Conservation (phyloP, 148 eudicot species). For the Vaccinium corymbosum region DNA sequence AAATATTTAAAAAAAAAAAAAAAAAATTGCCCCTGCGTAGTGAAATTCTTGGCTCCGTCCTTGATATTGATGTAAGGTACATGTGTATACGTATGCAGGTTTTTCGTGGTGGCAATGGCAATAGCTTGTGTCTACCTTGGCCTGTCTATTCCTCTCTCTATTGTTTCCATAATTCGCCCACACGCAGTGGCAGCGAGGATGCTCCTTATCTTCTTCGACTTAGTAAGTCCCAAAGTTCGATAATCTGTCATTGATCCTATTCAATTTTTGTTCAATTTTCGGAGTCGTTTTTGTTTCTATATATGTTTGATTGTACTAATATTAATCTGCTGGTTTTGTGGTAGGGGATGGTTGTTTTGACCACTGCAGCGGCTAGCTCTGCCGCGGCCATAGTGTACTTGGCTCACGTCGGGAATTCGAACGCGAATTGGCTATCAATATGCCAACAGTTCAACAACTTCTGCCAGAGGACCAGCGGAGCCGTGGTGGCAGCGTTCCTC, state of each 20-base stretch:
- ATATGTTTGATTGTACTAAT: not conserved
- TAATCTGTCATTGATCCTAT: no score
- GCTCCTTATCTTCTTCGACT: slow-evolving; percentile 58
- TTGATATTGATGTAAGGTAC: not conserved
- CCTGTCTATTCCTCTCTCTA: slow-evolving; percentile 75
- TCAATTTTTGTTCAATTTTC: no score
- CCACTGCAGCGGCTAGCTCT: slow-evolving; percentile 50
- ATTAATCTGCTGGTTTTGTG: not conserved
- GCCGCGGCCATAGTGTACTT: slow-evolving; percentile 70
- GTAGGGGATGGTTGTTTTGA: slow-evolving; percentile 47
- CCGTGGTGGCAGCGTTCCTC: slow-evolving; percentile 64
- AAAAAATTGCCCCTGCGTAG: no score
- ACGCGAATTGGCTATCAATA: slow-evolving; percentile 67
- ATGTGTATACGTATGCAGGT: slow-evolving; percentile 35
- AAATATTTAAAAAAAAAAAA: no score
- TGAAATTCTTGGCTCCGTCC: not conserved
- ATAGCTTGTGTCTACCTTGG: slow-evolving; percentile 52
- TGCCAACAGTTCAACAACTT: slow-evolving; percentile 71
- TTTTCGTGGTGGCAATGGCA: slow-evolving; percentile 72
- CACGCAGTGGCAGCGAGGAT: slow-evolving; percentile 60
- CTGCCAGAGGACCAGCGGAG: slow-evolving; percentile 59
- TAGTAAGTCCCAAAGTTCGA: slow-evolving; percentile 33
- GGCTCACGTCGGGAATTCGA: slow-evolving; percentile 69
- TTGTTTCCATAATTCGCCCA: slow-evolving; percentile 75
- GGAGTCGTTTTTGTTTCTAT: not conserved